Base-by-base conservation (phyloP, 2,329 filamentous ascomycete genomes). In the Penicillium corylophilum region DNA sequence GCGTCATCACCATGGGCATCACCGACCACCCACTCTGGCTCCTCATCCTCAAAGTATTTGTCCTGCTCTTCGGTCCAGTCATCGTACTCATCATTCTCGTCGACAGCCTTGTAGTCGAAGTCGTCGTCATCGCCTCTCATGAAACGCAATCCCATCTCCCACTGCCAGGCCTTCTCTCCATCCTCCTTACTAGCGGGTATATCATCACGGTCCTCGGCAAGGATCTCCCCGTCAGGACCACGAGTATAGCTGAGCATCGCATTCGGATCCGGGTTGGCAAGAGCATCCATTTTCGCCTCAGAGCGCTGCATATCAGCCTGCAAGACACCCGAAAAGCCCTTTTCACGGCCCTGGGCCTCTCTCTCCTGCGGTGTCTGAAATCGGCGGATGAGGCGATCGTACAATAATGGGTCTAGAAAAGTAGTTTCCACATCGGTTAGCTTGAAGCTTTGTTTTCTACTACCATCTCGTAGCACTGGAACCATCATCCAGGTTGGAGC, bases 21-120 rank as follows among this genome's bases (percentile, higher is more conserved):
- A 45, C 77, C 78, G 35, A 76, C 75, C 26, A 81, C 76, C 81
- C 86, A 90, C 43, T 79, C 78, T 0, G 88, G 86, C 61, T 89
- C 86, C 75, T 95, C 87, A 5, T 85, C 84, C 20, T 91, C 89
- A 65, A 95, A 92, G 76, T 89, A 95, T 18, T 79, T 79, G 33
- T 95, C 89, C 69, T 93, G 80, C 58, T 82, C 79, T 75, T 82
- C 77, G 65, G 79, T 70, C 77, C 72, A 67, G 70, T 86, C 83
- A 67, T 95, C 90, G 50, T 84, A 86, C 18, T 85, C 84, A 26
- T 90, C 85, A 63, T 88, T 85, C 31, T 76, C 74, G 65, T 96
- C 91, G 5, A 95, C 86, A 2, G 58, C 63, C 1, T 63, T 69
- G 66, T 95, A 96, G 55, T 93, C 86, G 62, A 95, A 93, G 43